Base-by-base conservation (phyloP, 139 green algal species). In the Nannochloris sp. region DNA sequence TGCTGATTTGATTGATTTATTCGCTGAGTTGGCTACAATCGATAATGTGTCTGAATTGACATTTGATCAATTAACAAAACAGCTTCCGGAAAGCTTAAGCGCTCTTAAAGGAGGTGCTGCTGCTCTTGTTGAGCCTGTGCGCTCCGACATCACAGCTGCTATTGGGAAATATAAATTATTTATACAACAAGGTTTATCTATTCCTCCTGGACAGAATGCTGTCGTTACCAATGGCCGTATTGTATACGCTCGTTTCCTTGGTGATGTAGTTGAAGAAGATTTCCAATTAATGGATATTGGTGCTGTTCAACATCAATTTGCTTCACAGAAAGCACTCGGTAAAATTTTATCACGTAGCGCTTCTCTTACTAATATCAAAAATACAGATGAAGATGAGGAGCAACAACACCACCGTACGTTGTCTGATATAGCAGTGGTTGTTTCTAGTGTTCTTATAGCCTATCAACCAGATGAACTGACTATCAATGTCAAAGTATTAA, bases 201-300 rank as follows among this genome's bases (percentile, higher is more conserved):
- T 92, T 63, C 29, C 54, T 3, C 59, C 67, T 5, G 79, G 81
- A 5, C 65, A 46, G 0, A 45, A 14, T 48, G 84, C 78, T 4
- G 70, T 91, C 25, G 64, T 92, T 23, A 88, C 74, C 23, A 92
- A 92, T 61, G 86, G 86, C 2, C 74, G 82, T 1, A 31, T 86
- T 2, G n/a, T 79, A 9, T 31, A 56, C 39, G 30, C 68, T 34
- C 27, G 51, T 6, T 14, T 37, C 13, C 9, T 15, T 23, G 59
- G 29, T 31, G 68, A 71, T 7, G 44, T 88, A 2, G 38, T 47
- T 29, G 56, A 72, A 0, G 79, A 86, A 14, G 90, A 97, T 57
- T 90, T 97, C 56, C 29, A 61, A 45, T 74, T 96, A 24, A 51
- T 95, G 61, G 73, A 86, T 59, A 19, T 80, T 2, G 54, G 64